Base-by-base conservation (phyloP, 352 stramenopile species). In the Phytophthora sansomeana region DNA sequence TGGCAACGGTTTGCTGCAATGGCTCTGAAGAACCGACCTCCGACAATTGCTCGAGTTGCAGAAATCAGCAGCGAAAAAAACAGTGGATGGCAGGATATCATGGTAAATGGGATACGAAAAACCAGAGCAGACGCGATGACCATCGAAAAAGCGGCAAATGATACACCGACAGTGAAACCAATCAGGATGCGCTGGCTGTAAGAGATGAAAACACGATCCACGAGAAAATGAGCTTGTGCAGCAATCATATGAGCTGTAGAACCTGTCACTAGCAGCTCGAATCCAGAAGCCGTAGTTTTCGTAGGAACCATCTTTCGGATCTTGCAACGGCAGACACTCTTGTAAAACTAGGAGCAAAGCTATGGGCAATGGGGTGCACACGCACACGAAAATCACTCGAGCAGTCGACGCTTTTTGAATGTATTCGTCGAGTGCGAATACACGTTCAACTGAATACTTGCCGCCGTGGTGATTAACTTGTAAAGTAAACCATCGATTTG, bases 261-360 rank as follows among this genome's bases (percentile, higher is more conserved):
- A 7, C 28, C 33, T 6, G 41, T 43, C 6, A 51, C 19, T 33
- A 67, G 24, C 28, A 8, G 43, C n/a, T 13, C 59, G 30, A 32
- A 56, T 36, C 59, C 49, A 67, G 21, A 56, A 54, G 8, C 59
- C 59, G 28, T 62, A 51, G 32, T 57, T 67, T 16, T 32, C 59
- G 26, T 21, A 26, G 17, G 36, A 48, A 13, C 50, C 59, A 19
- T 35, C 14, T 2, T 5, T 35, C 4, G 50, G 59, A n/a, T 60
- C 26, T 26, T 56, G 49, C 8, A 67, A 13, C 1, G 59, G 50
- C 1, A 67, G 6, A 3, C 55, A 16, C 44, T 67, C 59, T 33
- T 62, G 44, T 6, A 16, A 13, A n/a, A 67, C 19, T 13, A 50
- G 14, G 28, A 61, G 24, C 6, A 32, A 26, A 6, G 50, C 21